Conservation (phyloP, 225 moss, liverwort and hornwort genomes). For the Pleurozium schreberi region DNA sequence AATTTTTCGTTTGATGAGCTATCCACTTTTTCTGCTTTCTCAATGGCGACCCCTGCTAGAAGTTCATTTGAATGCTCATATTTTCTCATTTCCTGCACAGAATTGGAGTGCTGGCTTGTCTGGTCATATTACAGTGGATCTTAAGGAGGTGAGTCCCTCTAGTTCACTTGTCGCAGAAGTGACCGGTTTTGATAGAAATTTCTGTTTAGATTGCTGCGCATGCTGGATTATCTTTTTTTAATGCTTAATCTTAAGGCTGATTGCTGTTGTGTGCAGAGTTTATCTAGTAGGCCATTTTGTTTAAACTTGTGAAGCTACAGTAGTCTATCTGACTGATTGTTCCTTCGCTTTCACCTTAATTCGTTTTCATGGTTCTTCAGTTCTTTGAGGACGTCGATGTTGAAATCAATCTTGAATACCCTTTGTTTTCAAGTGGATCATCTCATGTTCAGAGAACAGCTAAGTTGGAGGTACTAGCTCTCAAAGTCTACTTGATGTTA, state of each 20-base stretch:
- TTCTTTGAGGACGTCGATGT: conserved; percentile 62
- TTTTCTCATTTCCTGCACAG: conserved; percentile 25
- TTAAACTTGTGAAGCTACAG: neutral
- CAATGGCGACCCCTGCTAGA: neutral
- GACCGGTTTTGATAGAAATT: neutral
- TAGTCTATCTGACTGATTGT: neutral
- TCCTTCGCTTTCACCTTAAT: neutral
- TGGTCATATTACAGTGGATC: conserved; percentile 77
- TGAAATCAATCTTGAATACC: conserved; percentile 73
- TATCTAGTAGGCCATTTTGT: neutral
- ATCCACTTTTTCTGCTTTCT: neutral
- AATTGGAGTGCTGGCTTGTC: conserved; percentile 70
- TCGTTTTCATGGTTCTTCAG: conserved; percentile 9
- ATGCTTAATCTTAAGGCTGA: neutral
- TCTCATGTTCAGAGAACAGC: conserved; percentile 37
- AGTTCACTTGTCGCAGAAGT: neutral
- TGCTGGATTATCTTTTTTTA: neutral
- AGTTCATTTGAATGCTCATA: neutral
- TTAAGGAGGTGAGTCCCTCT: conserved; percentile 56
- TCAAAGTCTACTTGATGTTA: neutral
- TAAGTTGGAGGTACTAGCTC: conserved; percentile 50
- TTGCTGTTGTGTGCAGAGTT: neutral
- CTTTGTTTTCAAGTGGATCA: conserved; percentile 49
- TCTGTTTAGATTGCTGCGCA: neutral
- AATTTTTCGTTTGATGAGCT: neutral